These are phyloP conservation scores for Rhodamnia rubescens DNA, from an alignment of 345 rosid species.

Conservation along the genomic window DNA sequence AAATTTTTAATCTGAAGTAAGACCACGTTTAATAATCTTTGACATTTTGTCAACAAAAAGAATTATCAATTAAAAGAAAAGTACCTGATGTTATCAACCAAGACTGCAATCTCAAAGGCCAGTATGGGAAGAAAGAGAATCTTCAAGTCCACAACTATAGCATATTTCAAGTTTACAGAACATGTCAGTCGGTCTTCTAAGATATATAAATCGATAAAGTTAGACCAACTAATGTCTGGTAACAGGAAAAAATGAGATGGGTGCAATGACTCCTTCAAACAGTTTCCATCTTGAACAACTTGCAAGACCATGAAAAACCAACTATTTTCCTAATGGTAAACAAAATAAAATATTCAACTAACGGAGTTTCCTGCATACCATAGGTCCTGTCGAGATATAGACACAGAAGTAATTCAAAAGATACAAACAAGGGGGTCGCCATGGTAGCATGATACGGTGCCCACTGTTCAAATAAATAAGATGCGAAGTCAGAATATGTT, in stretches of 20 bases:
- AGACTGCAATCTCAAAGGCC: conserved; percentile 56
- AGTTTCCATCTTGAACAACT: background rate
- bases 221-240: background rate
- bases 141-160: conserved; percentile 75
- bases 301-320: background rate
- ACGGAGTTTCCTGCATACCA: conserved; percentile 24
- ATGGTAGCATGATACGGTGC: conserved; percentile 72
- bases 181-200: background rate
- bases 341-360: background rate
- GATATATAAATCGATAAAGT: background rate
- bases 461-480: conserved; percentile 50
- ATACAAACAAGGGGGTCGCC: conserved; percentile 76
- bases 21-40: background rate
- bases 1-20: background rate
- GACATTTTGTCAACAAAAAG: background rate
- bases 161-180: conserved; percentile 1
- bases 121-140: conserved; percentile 72
- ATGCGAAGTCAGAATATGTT: background rate
- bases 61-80: background rate
- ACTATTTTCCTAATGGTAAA: background rate
- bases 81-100: conserved; percentile 89
- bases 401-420: conserved; percentile 79
- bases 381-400: conserved; percentile 52
- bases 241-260: background rate
- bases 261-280: background rate